These are phyloP conservation scores for Centaurea solstitialis DNA, from an alignment of 129 eudicot species.

Conservation along the genomic window DNA sequence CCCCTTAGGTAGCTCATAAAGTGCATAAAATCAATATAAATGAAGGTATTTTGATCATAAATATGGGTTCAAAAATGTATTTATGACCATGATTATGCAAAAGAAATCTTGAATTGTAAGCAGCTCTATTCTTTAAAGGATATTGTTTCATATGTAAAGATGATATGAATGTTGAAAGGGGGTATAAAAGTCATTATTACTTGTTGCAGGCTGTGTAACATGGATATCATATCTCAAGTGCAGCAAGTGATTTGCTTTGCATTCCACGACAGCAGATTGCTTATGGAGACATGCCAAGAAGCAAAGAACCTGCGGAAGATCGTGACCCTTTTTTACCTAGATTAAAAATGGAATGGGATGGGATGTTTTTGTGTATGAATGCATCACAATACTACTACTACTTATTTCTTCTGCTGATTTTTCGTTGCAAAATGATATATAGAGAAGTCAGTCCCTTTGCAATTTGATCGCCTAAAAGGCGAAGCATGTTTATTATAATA, in stretches of 20 bases:
- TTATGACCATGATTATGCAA: background rate
- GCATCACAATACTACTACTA: conserved; percentile 23
- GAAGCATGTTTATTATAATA: conserved; percentile 22
- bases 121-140: background rate
- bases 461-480: conserved; percentile 22
- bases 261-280: conserved; percentile 88
- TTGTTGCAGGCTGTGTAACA: conserved; percentile 84
- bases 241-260: conserved; percentile 98
- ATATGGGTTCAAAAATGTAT: too few relatives aligned
- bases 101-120: background rate
- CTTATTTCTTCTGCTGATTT: conserved; percentile 32
- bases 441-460: conserved; percentile 36
- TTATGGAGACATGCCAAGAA: conserved; percentile 99
- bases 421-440: conserved; percentile 24
- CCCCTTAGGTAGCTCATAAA: too few relatives aligned
- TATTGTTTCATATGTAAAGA: background rate
- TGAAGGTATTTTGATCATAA: too few relatives aligned
- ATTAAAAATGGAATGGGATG: conserved; percentile 33
- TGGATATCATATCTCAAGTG: conserved; percentile 95
- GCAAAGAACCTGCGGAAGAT: conserved; percentile 95
- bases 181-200: conserved; percentile 4
- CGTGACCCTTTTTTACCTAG: conserved; percentile 89
- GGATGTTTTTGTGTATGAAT: conserved; percentile 25
- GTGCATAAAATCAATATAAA: too few relatives aligned
- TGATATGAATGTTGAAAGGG: background rate